A percentile compares a stretch with the other conserved stretches of the same genome.
These are phyloP conservation scores for Dactylellina haptotyla DNA, from an alignment of 2,329 filamentous ascomycete species.

Conservation along the genomic window DNA sequence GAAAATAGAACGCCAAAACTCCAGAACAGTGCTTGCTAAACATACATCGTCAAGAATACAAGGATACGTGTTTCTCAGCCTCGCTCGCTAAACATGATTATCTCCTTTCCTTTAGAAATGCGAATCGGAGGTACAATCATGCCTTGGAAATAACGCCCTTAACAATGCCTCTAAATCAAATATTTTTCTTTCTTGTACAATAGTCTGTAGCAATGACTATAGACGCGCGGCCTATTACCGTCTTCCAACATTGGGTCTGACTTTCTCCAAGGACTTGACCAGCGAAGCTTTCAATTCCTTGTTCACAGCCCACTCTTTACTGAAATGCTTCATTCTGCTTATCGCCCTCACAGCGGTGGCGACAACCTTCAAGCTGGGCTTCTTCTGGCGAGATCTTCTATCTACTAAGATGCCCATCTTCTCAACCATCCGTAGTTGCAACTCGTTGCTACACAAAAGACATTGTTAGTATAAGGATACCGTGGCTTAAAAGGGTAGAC, in stretches of 20 bases:
- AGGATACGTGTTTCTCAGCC: background rate
- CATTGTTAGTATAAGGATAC: constrained; percentile 4
- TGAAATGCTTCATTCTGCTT: constrained; percentile 66
- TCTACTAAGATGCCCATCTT: constrained; percentile 76
- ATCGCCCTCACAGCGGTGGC: constrained; percentile 65
- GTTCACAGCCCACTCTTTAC: constrained; percentile 66
- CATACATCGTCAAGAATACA: constrained; percentile 15
- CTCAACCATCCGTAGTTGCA: constrained; percentile 84
- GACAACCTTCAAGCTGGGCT: constrained; percentile 65
- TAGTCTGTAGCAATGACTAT: too few relatives aligned
- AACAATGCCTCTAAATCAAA: constrained; percentile 21
- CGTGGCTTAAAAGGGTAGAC: background rate
- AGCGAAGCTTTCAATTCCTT: constrained; percentile 63
- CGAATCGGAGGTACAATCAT: constrained; percentile 11
- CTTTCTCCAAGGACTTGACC: constrained; percentile 56
- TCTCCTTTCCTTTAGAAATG: background rate
- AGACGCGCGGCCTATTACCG: constrained; percentile 12
- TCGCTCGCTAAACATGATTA: constrained; percentile 7
- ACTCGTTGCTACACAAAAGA: constrained; percentile 77
- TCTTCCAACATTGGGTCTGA: constrained; percentile 32
- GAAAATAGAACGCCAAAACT: constrained; percentile 14
- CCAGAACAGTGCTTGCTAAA: constrained; percentile 19
- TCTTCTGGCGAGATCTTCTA: constrained; percentile 63
- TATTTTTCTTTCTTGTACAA: background rate
- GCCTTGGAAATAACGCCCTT: constrained; percentile 25